A percentile compares a stretch with the other conserved stretches of the same genome.
Conservation (phyloP, 257 asterid genomes). For the Salvia miltiorrhiza region DNA sequence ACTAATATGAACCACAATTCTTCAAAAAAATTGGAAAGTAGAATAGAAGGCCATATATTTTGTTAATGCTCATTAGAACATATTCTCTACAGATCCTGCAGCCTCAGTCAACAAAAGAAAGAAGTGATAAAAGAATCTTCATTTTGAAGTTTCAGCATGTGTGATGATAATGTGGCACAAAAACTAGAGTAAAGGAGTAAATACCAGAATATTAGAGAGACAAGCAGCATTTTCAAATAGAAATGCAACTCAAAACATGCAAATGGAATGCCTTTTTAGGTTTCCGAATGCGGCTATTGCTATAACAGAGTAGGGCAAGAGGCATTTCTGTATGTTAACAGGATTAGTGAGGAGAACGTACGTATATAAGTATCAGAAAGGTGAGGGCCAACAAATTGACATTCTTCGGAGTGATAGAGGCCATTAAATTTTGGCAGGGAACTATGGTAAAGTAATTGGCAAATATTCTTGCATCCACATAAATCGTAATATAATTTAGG, state of each 20-base stretch:
- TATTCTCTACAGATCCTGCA: neutral
- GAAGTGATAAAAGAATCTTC: slow-evolving; percentile 4
- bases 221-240: neutral
- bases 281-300: neutral
- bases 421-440: neutral
- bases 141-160: neutral
- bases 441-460: neutral
- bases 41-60: neutral
- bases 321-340: neutral
- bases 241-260: neutral
- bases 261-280: neutral
- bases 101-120: slow-evolving; percentile 7
- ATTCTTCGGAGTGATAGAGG: neutral
- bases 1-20: neutral
- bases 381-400: neutral
- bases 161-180: neutral
- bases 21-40: neutral
- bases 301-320: neutral
- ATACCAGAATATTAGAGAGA: neutral
- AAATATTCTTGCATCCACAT: neutral
- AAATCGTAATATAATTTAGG: neutral
- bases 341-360: neutral
- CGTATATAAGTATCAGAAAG: neutral
- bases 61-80: neutral
- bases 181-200: neutral